Evolutionary conservation across 208 protist species (phyloP).

Genomic region (Acanthamoeba quina): DNA sequence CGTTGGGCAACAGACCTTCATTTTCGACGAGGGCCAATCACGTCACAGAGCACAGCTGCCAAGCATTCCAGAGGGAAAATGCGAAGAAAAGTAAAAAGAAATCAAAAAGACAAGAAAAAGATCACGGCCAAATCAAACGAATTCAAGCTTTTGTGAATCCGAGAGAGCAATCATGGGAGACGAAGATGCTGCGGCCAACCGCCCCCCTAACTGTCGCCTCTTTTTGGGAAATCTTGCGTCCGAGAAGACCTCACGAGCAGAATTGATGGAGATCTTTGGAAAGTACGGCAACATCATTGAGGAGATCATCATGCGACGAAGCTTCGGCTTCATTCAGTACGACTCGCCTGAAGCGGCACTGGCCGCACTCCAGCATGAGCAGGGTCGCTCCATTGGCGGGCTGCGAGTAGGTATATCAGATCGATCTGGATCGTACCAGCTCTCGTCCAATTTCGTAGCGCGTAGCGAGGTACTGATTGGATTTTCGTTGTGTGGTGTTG

Average conservation of each 20-base stretch:
- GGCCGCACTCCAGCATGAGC: slow-evolving; percentile 4
- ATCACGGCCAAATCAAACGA: no score
- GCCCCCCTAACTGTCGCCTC: slow-evolving; percentile 67
- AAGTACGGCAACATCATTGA: slow-evolving; percentile 72
- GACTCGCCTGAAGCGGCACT: slow-evolving; percentile 60
- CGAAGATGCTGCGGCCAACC: not conserved
- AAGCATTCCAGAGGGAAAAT: not conserved
- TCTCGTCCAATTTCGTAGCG: not conserved
- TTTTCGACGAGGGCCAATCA: not conserved
- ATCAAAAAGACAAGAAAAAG: not conserved
- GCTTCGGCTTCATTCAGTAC: slow-evolving; percentile 75
- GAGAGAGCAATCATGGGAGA: not conserved
- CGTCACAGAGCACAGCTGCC: no score
- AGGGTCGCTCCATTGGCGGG: slow-evolving; percentile 62
- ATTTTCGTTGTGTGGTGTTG: not conserved
- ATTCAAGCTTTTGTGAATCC: no score
- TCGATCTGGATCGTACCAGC: not conserved
- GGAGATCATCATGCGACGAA: slow-evolving; percentile 67
- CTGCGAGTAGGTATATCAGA: not conserved
- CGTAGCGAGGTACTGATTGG: not conserved
- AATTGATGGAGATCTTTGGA: slow-evolving; percentile 53
- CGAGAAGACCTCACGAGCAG: slow-evolving; percentile 58
- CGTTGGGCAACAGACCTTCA: not conserved
- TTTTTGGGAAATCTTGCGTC: slow-evolving; percentile 73
- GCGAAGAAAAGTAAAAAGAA: not conserved